Conservation (phyloP, 2,329 filamentous ascomycete species). For the Apiospora kogelbergensis region DNA sequence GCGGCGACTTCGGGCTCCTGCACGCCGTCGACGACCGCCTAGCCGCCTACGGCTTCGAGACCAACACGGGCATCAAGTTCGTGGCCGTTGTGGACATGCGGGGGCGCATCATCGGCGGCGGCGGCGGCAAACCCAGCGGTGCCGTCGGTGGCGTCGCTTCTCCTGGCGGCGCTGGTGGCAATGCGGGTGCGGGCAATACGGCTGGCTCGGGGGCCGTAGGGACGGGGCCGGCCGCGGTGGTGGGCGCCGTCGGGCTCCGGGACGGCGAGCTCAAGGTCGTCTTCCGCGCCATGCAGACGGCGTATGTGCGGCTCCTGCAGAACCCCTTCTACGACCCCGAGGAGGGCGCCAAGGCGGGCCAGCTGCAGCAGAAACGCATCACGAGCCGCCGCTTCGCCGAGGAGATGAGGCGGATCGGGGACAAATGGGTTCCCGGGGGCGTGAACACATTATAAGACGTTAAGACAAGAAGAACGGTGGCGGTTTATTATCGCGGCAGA, state of each 20-base stretch:
- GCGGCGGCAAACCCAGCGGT: slow-evolving; percentile 10
- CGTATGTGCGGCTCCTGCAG: slow-evolving; percentile 83
- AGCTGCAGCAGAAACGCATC: slow-evolving; percentile 66
- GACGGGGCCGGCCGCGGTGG: slow-evolving; percentile 16
- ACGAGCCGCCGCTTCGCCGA: slow-evolving; percentile 77
- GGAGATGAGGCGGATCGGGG: slow-evolving; percentile 84
- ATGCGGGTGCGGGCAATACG: too few relatives aligned
- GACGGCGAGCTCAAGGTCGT: slow-evolving; percentile 89
- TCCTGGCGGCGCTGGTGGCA: slow-evolving; percentile 20
- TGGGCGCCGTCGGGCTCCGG: slow-evolving; percentile 64
- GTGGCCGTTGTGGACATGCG: slow-evolving; percentile 90
- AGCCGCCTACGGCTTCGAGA: slow-evolving; percentile 93
- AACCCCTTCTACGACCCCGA: slow-evolving; percentile 96
- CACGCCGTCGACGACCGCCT: slow-evolving; percentile 93
- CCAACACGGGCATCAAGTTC: slow-evolving; percentile 91
- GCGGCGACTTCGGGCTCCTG: slow-evolving; percentile 86
- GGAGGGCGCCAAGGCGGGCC: slow-evolving; percentile 56
- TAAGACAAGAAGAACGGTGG: neutral
- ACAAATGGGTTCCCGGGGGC: slow-evolving; percentile 77
- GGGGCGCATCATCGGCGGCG: slow-evolving; percentile 56
- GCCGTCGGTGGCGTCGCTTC: neutral
- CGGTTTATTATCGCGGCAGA: neutral
- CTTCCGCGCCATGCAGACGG: slow-evolving; percentile 89
- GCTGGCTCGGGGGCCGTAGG: slow-evolving; percentile 21
- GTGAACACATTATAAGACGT: slow-evolving; percentile 34